Percentiles rank a stretch among this genome's conserved stretches.
Evolutionary conservation across 768 basidiomycete species (phyloP).

Genomic region (Naganishia onofrii): DNA sequence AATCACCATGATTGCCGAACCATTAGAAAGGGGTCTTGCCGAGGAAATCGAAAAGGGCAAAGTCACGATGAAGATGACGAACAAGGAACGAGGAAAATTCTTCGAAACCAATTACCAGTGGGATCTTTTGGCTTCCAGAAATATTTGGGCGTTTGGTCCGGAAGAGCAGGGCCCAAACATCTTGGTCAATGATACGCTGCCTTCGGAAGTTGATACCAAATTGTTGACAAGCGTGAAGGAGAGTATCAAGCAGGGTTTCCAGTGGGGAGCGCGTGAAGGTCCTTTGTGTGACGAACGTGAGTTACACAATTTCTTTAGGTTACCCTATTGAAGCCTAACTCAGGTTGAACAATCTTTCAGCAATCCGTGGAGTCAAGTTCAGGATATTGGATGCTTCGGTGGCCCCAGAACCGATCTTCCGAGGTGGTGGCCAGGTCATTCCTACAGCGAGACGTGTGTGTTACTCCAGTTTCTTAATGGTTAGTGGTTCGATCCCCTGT

Average conservation of each 20-base stretch:
- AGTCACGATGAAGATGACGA: conserved; percentile 89
- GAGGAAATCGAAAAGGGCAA: conserved; percentile 93
- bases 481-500: too few relatives aligned
- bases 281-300: conserved; percentile 97
- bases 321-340: not conserved
- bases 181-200: conserved; percentile 90
- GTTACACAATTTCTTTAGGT: conserved; percentile 51
- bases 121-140: conserved; percentile 94
- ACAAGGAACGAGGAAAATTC: conserved; percentile 90
- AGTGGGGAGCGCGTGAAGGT: conserved; percentile 97
- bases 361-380: conserved; percentile 98
- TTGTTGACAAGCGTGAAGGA: conserved; percentile 83
- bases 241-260: conserved; percentile 97
- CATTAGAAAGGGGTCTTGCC: conserved; percentile 88
- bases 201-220: conserved; percentile 94
- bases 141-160: conserved; percentile 99
- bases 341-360: conserved; percentile 54
- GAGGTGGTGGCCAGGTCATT: conserved; percentile 97
- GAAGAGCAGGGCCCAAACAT: conserved; percentile 93
- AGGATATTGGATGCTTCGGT: conserved; percentile 86
- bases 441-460: conserved; percentile 98
- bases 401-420: conserved; percentile 93
- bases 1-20: conserved; percentile 98
- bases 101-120: conserved; percentile 97
- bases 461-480: conserved; percentile 98